Percentiles rank a stretch among this genome's conserved stretches.
Evolutionary conservation across 2,329 filamentous ascomycete species (phyloP).

Genomic region (Paecilomyces niveus): DNA sequence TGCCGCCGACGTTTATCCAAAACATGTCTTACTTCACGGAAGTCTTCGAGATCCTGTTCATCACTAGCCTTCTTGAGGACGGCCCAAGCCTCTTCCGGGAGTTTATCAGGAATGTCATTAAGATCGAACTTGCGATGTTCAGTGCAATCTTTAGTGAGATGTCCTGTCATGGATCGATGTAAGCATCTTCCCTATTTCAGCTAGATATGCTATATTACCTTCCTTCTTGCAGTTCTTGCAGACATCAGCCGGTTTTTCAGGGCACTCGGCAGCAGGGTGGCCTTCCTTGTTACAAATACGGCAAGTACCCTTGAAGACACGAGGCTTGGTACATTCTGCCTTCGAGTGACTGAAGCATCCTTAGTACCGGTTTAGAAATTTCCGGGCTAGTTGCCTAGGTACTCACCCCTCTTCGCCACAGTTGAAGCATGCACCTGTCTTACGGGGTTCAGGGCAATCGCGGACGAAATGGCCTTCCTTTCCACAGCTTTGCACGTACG

Average conservation of each 20-base stretch:
- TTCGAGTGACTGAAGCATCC: constrained; percentile 31
- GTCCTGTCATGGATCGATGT: constrained; percentile 25
- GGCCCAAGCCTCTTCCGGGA: constrained; percentile 44
- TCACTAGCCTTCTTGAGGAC: constrained; percentile 43
- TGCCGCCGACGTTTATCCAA: background rate
- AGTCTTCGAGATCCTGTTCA: constrained; percentile 44
- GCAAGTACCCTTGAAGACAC: constrained; percentile 41
- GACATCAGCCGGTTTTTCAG: constrained; percentile 33
- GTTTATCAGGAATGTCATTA: constrained; percentile 39
- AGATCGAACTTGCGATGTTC: constrained; percentile 39
- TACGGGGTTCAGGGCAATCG: constrained; percentile 37
- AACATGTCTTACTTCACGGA: constrained; percentile 34
- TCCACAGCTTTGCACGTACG: constrained; percentile 24
- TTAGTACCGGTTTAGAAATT: background rate
- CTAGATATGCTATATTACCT: constrained; percentile 20
- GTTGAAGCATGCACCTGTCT: constrained; percentile 39
- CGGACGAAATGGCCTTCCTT: constrained; percentile 30
- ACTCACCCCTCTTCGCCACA: constrained; percentile 37
- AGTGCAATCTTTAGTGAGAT: constrained; percentile 38
- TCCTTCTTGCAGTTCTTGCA: constrained; percentile 43
- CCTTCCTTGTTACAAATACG: constrained; percentile 41
- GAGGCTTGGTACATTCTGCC: constrained; percentile 39
- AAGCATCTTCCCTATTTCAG: background rate
- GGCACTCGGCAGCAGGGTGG: constrained; percentile 39
- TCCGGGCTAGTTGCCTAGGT: background rate